phyloP scores from a whole-genome alignment of 2,329 filamentous ascomycete genomes.

The Didymella arachidicola region DNA sequence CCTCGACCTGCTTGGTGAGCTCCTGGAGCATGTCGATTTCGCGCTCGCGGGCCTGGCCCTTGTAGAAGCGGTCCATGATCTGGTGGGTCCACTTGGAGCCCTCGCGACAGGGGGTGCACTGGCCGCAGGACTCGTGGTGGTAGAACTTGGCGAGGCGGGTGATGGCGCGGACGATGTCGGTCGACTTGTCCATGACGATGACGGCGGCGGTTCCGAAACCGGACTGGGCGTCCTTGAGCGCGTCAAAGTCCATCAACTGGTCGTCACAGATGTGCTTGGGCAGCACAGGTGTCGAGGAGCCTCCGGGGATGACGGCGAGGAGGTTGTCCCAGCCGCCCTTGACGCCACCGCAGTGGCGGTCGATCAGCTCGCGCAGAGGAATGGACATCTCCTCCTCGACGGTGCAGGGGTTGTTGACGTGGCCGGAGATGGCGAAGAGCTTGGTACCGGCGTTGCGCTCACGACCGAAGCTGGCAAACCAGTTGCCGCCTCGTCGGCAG shows the following conservation, averaged over 20 bases:
- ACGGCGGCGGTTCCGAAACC: slow-evolving; percentile 97
- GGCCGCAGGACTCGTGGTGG: slow-evolving; percentile 96
- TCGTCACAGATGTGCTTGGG: slow-evolving; percentile 90
- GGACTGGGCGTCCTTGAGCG: slow-evolving; percentile 95
- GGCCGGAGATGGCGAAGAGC: slow-evolving; percentile 96
- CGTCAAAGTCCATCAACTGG: slow-evolving; percentile 99
- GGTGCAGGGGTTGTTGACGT: slow-evolving; percentile 98
- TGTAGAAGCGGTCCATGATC: slow-evolving; percentile 97
- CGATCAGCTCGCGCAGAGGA: slow-evolving; percentile 91
- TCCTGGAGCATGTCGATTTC: slow-evolving; percentile 99
- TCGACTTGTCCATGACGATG: slow-evolving; percentile 98
- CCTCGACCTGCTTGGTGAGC: slow-evolving; percentile 98
- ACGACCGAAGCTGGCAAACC: slow-evolving; percentile 94
- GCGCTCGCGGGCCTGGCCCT: slow-evolving; percentile 83
- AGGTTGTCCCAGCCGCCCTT: slow-evolving; percentile 98
- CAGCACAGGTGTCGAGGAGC: slow-evolving; percentile 94
- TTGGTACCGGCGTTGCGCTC: slow-evolving; percentile 98
- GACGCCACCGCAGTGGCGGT: slow-evolving; percentile 97
- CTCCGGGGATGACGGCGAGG: slow-evolving; percentile 91
- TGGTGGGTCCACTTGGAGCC: slow-evolving; percentile 99
- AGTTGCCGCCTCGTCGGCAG: slow-evolving; percentile 86
- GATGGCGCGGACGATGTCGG: slow-evolving; percentile 94
- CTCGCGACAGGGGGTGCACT: slow-evolving; percentile 99
- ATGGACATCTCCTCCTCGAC: slow-evolving; percentile 99
- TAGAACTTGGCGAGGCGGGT: slow-evolving; percentile 95